These are phyloP conservation scores for Elsinoe necatrix DNA, from an alignment of 2,329 filamentous ascomycete genomes.

Conservation along the genomic window DNA sequence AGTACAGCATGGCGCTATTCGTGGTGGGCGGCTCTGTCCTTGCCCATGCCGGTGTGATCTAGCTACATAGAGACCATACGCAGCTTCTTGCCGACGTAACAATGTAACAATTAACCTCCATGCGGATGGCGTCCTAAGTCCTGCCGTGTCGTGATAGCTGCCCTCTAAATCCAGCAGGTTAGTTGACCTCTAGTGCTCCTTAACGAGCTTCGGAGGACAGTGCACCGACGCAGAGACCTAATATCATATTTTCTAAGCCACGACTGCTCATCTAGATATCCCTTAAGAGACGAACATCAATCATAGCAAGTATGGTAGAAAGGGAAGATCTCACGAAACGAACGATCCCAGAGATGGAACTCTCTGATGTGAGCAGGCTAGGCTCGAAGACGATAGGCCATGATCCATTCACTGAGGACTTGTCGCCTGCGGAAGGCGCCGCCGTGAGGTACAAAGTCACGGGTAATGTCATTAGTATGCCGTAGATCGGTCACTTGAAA, in stretches of 20 bases:
- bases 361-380: not conserved
- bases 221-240: too few species aligned
- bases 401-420: not conserved
- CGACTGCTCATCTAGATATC: not conserved
- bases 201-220: too few species aligned
- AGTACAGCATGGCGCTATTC: too few species aligned
- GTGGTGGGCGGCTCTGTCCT: too few species aligned
- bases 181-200: too few species aligned
- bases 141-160: too few species aligned
- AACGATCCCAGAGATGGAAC: constrained; percentile 13
- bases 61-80: too few species aligned
- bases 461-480: constrained; percentile 40
- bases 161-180: too few species aligned
- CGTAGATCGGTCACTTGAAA: not conserved
- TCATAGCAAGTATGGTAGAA: not conserved
- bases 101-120: too few species aligned
- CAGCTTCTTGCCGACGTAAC: too few species aligned
- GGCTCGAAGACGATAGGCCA: not conserved
- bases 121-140: too few species aligned
- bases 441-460: constrained; percentile 42
- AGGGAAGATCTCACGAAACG: constrained; percentile 13
- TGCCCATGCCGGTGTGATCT: too few species aligned
- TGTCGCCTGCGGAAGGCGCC: constrained; percentile 26
- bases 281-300: not conserved
- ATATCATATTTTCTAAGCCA: not conserved